These are phyloP conservation scores for Trichomonas vaginalis DNA, from an alignment of 208 protist species.

Conservation along the genomic window DNA sequence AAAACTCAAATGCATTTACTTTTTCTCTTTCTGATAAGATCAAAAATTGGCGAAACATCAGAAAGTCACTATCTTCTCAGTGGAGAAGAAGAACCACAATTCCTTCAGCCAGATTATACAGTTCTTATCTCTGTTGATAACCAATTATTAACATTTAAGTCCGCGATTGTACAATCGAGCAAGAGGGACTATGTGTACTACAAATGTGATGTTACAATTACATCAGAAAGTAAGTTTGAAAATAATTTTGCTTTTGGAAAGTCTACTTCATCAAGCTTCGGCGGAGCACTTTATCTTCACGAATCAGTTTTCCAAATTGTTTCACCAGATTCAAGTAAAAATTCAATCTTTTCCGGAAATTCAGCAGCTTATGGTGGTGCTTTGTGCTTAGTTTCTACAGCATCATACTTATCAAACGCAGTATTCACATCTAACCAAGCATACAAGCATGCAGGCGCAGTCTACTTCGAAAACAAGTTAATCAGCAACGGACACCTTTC, in stretches of 20 bases:
- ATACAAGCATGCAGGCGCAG: neutral
- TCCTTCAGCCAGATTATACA: too few relatives aligned
- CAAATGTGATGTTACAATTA: neutral
- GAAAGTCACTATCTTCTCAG: too few relatives aligned
- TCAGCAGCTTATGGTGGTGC: neutral
- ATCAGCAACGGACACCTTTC: too few relatives aligned
- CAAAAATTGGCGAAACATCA: too few relatives aligned
- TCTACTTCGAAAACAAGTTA: neutral
- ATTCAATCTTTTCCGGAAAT: neutral
- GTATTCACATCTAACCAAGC: neutral
- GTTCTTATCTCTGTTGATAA: too few relatives aligned
- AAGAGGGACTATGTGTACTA: too few relatives aligned
- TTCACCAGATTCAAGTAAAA: neutral
- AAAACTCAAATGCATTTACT: too few relatives aligned
- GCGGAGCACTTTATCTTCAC: neutral
- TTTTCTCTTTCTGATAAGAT: too few relatives aligned
- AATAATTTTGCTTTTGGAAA: neutral
- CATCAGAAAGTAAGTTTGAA: neutral
- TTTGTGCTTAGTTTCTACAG: neutral
- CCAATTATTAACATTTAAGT: too few relatives aligned
- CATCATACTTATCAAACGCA: neutral
- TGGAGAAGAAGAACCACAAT: too few relatives aligned
- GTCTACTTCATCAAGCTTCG: neutral
- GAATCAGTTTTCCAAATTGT: neutral
- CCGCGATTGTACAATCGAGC: too few relatives aligned